Evolutionary conservation across 2,329 filamentous ascomycete species (phyloP).

Genomic region (Atkinsonella texensis): DNA sequence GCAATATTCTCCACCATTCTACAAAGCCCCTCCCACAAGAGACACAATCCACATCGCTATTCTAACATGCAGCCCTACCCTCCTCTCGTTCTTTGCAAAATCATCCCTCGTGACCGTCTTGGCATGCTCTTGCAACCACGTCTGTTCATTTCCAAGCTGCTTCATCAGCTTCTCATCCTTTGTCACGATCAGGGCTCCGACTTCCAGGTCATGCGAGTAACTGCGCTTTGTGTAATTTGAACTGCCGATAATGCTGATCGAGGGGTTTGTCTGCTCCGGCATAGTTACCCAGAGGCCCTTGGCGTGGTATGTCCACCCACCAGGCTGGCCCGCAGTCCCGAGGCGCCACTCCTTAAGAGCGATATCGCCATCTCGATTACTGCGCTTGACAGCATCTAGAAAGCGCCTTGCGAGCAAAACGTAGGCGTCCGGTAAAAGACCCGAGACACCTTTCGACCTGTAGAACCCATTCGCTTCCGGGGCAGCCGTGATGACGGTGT

Average conservation of each 20-base stretch:
- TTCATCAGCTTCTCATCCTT: constrained; percentile 58
- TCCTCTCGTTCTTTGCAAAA: constrained; percentile 67
- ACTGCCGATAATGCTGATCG: constrained; percentile 75
- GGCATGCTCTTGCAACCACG: constrained; percentile 67
- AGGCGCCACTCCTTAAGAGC: constrained; percentile 76
- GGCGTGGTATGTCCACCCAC: constrained; percentile 94
- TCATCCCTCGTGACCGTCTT: constrained; percentile 59
- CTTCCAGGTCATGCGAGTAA: constrained; percentile 85
- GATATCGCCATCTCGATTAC: constrained; percentile 43
- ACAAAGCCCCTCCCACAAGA: constrained; percentile 78
- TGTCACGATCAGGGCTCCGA: constrained; percentile 77
- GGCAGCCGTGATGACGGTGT: constrained; percentile 82
- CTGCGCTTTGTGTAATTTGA: constrained; percentile 94
- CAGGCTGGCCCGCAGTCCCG: constrained; percentile 68
- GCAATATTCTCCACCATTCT: constrained; percentile 12
- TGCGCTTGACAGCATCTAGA: constrained; percentile 43
- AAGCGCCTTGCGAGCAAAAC: constrained; percentile 79
- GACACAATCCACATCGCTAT: constrained; percentile 91
- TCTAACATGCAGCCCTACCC: constrained; percentile 74
- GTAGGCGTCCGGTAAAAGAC: constrained; percentile 84
- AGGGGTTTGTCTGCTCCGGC: constrained; percentile 51
- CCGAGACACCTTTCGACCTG: constrained; percentile 73
- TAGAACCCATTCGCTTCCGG: constrained; percentile 95
- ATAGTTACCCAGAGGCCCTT: constrained; percentile 90
- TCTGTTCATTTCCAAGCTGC: constrained; percentile 66